Evolutionary conservation across 2,329 filamentous ascomycete genomes (phyloP), one percentile per base, ranked within the genome.

Genomic region (Incumbomyces delicatus): DNA sequence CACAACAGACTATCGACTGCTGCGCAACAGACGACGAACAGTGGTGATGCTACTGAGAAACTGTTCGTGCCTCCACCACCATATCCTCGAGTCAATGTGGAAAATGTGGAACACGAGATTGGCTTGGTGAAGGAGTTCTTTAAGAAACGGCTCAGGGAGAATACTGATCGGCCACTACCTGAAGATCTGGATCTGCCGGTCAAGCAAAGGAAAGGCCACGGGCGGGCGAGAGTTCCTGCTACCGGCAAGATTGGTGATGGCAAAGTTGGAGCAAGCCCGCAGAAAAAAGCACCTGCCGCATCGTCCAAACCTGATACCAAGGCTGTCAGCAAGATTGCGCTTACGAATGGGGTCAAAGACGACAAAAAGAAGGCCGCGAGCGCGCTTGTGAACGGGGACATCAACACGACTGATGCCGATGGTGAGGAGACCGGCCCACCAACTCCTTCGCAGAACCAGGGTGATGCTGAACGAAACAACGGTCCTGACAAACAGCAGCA

Each of bases 131-230:
- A 86, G 65, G 84, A 87, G 59, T 98, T 94, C 75, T 95, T 96
- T 71, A 79, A 87, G 49, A 81, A 81, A 57, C 95, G 94, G 66
- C 71, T 98, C 48, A 85, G 87, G 58, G 83, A 86, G 47, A 92
- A 89, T 63, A 78, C 78, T 62, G 82, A 90, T 59, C 78, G 88
- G 62, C 81, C 87, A 36, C 75, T 98, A 54, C 72, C 94, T 44
- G 92, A 98, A 69, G 92, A 98, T 66, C 87, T 96, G 61, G 90
- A 98, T 57, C 71, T 98, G 18, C 92, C 94, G 13, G 78, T 83
- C 46, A 98, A 98, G 67, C 92, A 98, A 67, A 77, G 87, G 36
- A 68, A 66, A 16, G 68, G 63, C 50, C 63, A 66, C 38, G 58
- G 63, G 33, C 62, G 68, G 27, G 64, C 68, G 18, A 63, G 68